Base-by-base conservation (phyloP, 2,329 filamentous ascomycete genomes). In the Immersiporthe knoxdaviesiana region DNA sequence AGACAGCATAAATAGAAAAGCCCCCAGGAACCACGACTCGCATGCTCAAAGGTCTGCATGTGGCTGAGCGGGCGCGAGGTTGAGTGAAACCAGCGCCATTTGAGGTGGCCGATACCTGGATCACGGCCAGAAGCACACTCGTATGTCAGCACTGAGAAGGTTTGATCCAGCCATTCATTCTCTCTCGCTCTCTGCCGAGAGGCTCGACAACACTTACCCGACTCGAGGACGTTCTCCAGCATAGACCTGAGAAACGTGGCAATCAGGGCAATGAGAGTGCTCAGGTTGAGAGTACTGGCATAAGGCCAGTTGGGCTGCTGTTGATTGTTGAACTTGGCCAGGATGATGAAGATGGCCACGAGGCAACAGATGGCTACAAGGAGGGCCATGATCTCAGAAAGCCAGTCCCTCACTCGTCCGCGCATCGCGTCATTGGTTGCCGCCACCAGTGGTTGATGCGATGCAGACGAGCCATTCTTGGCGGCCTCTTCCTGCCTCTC, bases 61-160 rank as follows among this genome's bases (percentile, higher is more conserved):
- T 65, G 32, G 10, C 35, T 58, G 3, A 65, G 47, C 24, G 63
- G 63, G 10, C 52, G 47, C 4, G 50, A 32, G 2, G 63, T 58
- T n/a, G 24, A 50, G 18, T 44, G 12, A 3, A 56, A 65, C 63
- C 63, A 65, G 30, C n/a, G n/a, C 63, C 63, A 65, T 30, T 65
- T 65, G 10, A 56, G 50, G 32, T 56, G 63, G 5, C 63, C 63
- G 18, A 58, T 54, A 27, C 21, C 47, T 65, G 35, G 8, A 8
- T 8, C 35, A 30, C 16, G n/a, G 18, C 30, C 41, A 56, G 18
- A 47, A 35, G 24, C 14, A 47, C 30, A 11, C 5, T 35, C 35
- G 14, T 44, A 14, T 27, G 27, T 24, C 6, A 63, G 32, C 27
- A n/a, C n/a, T n/a, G n/a, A 21, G 14, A 14, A 56, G 39, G n/a